Evolutionary conservation across 1,284 basidiomycete species (phyloP).

Genomic region (Naganishia sp.): DNA sequence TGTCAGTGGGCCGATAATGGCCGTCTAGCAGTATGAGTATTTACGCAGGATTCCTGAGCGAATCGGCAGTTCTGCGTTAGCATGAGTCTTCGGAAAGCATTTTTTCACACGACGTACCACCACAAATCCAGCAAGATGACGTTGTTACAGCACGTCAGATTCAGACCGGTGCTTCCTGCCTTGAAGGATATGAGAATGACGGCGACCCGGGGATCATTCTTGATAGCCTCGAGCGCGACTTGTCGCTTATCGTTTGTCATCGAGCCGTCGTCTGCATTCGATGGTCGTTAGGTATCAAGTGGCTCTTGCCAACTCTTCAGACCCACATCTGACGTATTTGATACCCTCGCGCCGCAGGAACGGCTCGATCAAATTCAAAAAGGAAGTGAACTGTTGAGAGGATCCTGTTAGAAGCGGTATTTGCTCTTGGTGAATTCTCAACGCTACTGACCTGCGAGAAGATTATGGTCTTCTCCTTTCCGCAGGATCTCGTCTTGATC

Average conservation of each 20-base stretch:
- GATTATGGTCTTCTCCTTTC: constrained; percentile 80
- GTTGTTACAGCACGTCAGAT: constrained; percentile 90
- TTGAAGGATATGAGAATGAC: constrained; percentile 97
- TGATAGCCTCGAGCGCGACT: constrained; percentile 71
- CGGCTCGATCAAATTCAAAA: constrained; percentile 82
- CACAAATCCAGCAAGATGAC: constrained; percentile 90
- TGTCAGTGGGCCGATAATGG: not conserved
- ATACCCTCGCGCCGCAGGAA: constrained; percentile 70
- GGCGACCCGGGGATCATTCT: constrained; percentile 60
- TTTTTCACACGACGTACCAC: constrained; percentile 62
- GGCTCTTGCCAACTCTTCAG: not conserved
- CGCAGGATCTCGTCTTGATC: constrained; percentile 65
- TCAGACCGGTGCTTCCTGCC: constrained; percentile 89
- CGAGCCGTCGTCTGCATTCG: constrained; percentile 72
- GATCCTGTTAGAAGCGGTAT: no score
- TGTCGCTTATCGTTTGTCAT: constrained; percentile 79
- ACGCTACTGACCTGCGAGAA: constrained; percentile 54
- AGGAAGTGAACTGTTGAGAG: constrained; percentile 85
- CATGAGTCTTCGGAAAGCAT: constrained; percentile 6
- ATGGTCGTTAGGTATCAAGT: not conserved
- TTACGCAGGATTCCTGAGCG: constrained; percentile 65
- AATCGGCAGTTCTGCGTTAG: not conserved
- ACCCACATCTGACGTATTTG: constrained; percentile 81
- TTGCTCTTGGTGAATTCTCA: no score
- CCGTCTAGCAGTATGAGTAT: constrained; percentile 41